Base-by-base conservation (phyloP, 352 stramenopile species). In the Phytophthora ohioensis region DNA sequence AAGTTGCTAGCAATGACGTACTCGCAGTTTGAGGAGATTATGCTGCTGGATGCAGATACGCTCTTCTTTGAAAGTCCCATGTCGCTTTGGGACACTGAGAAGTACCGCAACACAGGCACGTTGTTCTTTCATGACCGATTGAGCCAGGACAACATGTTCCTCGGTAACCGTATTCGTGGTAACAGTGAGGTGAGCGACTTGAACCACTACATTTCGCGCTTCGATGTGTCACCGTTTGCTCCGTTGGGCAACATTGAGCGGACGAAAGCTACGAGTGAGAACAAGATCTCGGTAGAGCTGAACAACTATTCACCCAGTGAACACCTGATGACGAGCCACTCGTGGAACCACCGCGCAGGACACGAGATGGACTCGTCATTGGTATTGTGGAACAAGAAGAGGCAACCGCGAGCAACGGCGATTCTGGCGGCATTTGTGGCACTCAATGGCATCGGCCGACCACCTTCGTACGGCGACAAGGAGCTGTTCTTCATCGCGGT, bases 281-380 rank as follows among this genome's bases (percentile, higher is more conserved):
- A 77, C 64, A 65, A 64, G 15, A 65, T 79, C 5, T 41, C 62
- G 2, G 58, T 79, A 36, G 15, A 72, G 41, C 63, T 81, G 11
- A 57, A 57, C 3, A 76, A 79, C n/a, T 87, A 82, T 45, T 71
- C 78, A 31, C 84, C 86, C 1, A 94, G 86, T 46, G 77, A 91
- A 8, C 80, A 81, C 8, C 42, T 94, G 11, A 57, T 82, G 27
- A 69, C 57, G 11, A 92, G 80, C 30, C 82, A 93, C 57, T 75
- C 81, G 56, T 94, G 84, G 82, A 91, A 90, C 42, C 64, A 85
- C 11, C 85, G 79, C 3, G 56, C 83, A 4, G 85, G 87, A 46
- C 85, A 93, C 55, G 75, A 92, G 32, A 85, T 89, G 65, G 87
- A 94, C 72, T 93, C 87, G 58, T 93, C 85, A 8, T 60, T 91